Evolutionary conservation across 148 eudicot genomes (phyloP).

Genomic region (Chenopodium formosanum): DNA sequence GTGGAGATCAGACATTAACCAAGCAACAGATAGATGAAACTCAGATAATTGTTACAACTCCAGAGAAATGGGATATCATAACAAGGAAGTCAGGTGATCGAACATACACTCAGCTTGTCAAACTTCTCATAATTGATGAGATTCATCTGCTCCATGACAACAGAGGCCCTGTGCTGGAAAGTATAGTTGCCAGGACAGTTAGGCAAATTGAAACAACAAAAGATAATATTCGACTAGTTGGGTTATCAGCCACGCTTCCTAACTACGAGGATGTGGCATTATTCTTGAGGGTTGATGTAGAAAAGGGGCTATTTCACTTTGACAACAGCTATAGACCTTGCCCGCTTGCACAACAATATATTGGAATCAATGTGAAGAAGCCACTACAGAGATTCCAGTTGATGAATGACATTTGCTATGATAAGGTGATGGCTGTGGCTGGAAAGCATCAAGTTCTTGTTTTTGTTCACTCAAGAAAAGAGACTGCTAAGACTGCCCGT

Average conservation of each 20-base stretch:
- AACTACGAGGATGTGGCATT: conserved; percentile 68
- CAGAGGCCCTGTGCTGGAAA: conserved; percentile 80
- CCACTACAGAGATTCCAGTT: conserved; percentile 76
- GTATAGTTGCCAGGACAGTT: conserved; percentile 75
- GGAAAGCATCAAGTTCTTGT: conserved; percentile 75
- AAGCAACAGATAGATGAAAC: conserved; percentile 75
- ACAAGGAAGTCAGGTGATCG: conserved; percentile 83
- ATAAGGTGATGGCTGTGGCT: conserved; percentile 62
- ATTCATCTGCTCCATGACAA: conserved; percentile 78
- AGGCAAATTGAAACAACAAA: conserved; percentile 74
- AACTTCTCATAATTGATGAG: conserved; percentile 74
- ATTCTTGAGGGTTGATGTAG: conserved; percentile 60
- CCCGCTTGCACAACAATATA: conserved; percentile 77
- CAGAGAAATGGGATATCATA: conserved; percentile 84
- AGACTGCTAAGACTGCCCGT: conserved; percentile 77
- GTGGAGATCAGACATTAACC: conserved; percentile 72
- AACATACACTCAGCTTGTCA: conserved; percentile 74
- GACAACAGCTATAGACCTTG: conserved; percentile 81
- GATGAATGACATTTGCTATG: conserved; percentile 80
- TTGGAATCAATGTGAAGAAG: conserved; percentile 72
- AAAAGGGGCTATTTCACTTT: conserved; percentile 65
- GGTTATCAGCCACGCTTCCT: conserved; percentile 81
- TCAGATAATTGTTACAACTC: conserved; percentile 79
- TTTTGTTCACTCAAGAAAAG: conserved; percentile 79
- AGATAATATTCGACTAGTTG: conserved; percentile 74